Conservation (phyloP, 83 land plant species). For the Picea engelmannii region DNA sequence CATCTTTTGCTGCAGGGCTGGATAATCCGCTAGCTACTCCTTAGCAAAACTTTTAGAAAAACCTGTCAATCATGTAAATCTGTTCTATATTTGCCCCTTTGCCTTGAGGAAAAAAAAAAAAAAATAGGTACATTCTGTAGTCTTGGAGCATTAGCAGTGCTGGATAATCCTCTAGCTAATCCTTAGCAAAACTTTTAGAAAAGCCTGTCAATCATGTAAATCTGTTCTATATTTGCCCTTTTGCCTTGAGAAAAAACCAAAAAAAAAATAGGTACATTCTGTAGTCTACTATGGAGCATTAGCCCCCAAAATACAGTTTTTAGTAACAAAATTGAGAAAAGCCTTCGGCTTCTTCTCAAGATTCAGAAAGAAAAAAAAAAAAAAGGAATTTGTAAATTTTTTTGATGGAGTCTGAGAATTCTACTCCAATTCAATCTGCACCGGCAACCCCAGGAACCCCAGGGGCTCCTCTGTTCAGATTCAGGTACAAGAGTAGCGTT, state of each 20-base stretch:
- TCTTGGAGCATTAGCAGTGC: not conserved
- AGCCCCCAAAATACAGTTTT: not conserved
- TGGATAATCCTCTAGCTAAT: not conserved
- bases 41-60: constrained; percentile 40
- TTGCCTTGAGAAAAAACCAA: not conserved
- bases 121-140: not conserved
- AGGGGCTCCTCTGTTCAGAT: constrained; percentile 43
- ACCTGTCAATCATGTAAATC: constrained; percentile 19
- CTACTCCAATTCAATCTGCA: constrained; percentile 35
- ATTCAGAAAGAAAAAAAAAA: not conserved
- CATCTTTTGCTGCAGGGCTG: not conserved
- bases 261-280: not conserved
- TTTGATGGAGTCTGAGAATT: constrained; percentile 32
- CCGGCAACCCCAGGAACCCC: constrained; percentile 67
- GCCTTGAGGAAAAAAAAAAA: not conserved
- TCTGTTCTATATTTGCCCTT: not conserved
- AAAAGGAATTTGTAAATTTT: too few species aligned
- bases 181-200: constrained; percentile 35
- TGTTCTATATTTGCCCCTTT: not conserved
- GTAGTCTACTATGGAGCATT: not conserved
- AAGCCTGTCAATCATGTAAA: constrained; percentile 27
- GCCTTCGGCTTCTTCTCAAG: too few species aligned
- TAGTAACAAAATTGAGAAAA: constrained; percentile 10
- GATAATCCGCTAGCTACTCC: constrained; percentile 3
- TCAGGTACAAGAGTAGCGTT: not conserved